A percentile compares a stretch with the other conserved stretches of the same genome.
These are phyloP conservation scores for Sicyos edulis DNA, from an alignment of 306 rosid species.

Conservation along the genomic window DNA sequence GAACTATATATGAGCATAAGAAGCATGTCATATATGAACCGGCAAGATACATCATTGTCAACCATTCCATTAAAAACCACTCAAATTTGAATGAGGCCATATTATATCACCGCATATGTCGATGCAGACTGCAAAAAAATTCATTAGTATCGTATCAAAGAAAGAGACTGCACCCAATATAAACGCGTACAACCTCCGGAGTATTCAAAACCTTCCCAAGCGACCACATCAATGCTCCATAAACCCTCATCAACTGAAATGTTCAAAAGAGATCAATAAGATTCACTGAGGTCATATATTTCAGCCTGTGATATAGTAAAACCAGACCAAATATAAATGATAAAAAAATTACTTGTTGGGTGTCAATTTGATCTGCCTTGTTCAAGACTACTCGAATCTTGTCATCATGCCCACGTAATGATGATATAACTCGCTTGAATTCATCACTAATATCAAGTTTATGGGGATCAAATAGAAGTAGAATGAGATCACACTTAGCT, in stretches of 20 bases:
- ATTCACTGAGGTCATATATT: neutral
- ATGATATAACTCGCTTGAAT: conserved; percentile 86
- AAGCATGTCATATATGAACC: neutral
- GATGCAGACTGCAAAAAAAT: neutral
- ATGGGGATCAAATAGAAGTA: conserved; percentile 92
- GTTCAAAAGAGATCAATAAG: neutral
- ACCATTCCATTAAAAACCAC: conserved; percentile 9
- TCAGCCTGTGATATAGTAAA: neutral
- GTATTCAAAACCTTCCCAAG: conserved; percentile 87
- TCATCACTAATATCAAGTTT: conserved; percentile 97
- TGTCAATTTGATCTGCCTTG: conserved; percentile 90
- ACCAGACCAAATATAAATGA: neutral
- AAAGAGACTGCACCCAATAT: conserved; percentile 66
- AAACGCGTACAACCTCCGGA: conserved; percentile 90
- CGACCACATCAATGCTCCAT: conserved; percentile 99
- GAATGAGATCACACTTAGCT: conserved; percentile 78
- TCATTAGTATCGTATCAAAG: neutral
- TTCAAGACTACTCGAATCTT: conserved; percentile 88
- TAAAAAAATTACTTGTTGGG: conserved; percentile 66
- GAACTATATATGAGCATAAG: conserved; percentile 13
- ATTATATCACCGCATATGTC: neutral
- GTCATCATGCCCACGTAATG: conserved; percentile 82
- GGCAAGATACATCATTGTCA: neutral
- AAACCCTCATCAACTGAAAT: conserved; percentile 85
- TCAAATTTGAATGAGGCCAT: neutral